Evolutionary conservation across 2,329 filamentous ascomycete species (phyloP).

Genomic region (Paecilomyces sp.): DNA sequence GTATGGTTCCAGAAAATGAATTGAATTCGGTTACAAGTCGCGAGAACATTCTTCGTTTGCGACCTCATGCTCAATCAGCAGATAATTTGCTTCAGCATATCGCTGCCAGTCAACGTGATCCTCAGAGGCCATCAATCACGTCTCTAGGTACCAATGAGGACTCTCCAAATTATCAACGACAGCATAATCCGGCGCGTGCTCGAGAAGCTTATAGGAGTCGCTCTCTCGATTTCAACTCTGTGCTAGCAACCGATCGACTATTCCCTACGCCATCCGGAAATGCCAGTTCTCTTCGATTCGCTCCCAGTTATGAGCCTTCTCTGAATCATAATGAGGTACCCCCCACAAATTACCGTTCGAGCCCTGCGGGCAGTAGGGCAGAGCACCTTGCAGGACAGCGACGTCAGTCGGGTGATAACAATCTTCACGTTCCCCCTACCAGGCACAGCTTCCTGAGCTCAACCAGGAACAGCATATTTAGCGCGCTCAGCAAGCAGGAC

Average conservation of each 20-base stretch:
- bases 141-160: not conserved
- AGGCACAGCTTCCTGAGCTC: not conserved
- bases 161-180: not conserved
- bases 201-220: not conserved
- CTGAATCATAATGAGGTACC: not conserved
- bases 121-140: not conserved
- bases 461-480: not conserved
- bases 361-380: not conserved
- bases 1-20: not conserved
- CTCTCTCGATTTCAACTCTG: not conserved
- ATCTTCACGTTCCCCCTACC: not conserved
- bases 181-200: not conserved
- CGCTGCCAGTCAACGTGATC: not conserved
- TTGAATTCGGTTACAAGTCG: not conserved
- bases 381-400: not conserved
- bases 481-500: conserved; percentile 3
- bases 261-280: not conserved
- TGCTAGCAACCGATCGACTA: not conserved
- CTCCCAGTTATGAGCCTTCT: not conserved
- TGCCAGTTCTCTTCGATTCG: not conserved
- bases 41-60: not conserved
- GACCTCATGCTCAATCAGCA: not conserved
- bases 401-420: not conserved
- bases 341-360: not conserved
- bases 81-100: not conserved